Base-by-base conservation (phyloP, 768 basidiomycete species). In the Serendipita sp. region DNA sequence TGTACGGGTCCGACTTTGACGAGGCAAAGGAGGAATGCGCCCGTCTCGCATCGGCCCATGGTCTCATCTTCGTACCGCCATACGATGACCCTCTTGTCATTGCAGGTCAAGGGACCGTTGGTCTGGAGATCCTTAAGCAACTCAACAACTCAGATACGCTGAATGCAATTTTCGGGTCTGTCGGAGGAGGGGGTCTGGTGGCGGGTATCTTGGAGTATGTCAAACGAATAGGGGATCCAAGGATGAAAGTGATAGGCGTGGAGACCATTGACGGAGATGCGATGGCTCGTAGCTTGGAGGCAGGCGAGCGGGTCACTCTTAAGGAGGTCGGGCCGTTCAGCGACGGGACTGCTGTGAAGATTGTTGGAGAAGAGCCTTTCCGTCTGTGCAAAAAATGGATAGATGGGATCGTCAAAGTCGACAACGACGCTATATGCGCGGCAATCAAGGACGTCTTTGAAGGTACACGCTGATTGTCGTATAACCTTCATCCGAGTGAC, bases 381-480 rank as follows among this genome's bases (percentile, higher is more conserved):
- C 81, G 95, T 64, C 82, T 99, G 65, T 98, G 95, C 74, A 79
- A 88, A 72, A 77, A 86, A 51, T 77, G 90, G 41, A 73, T 98
- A 20, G 92, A 97, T 67, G 84, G 81, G 2, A 74, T 98, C 34
- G 82, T 93, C 58, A 81, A 86, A 69, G 90, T 87, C 31, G 82
- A 89, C 70, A 98, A 96, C 66, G 96, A 99, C 70, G 95, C 95
- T 72, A 84, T 99, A 48, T 99, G 96, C 70, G 96, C 96, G 4
- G 93, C 93, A 3, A 97, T 98, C 75, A 98, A 98, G 74, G 96
- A 99, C 69, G 87, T 98, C 31, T 99, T 98, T 69, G 93, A 98
- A 76, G 95, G 95, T 90, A 65, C 64, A 76, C 65, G 4, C 42
- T 56, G 38, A 4, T 22, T 63, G 24, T 28, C 58, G 3, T 53